Evolutionary conservation across 257 asterid genomes (phyloP), one percentile per base, ranked within the genome.

Genomic region (Lavandula angustifolia): DNA sequence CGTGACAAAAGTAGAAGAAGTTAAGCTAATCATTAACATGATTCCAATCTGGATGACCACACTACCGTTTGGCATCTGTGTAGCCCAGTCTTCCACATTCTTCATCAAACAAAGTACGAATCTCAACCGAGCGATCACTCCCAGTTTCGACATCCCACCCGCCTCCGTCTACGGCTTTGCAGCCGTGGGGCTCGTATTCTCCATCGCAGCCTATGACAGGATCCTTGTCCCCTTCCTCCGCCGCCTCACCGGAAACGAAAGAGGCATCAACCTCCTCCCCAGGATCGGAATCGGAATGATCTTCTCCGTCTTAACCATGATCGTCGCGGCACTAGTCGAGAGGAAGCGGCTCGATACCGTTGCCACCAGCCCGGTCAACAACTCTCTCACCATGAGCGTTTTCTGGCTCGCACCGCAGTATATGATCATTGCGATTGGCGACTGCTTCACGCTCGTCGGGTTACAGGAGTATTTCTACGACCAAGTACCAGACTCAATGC

Each of bases 401-500:
- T 82, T 85, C 41, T 87, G 97, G 97, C 56, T 91, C n/a, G 86
- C 83, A 0, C 97, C 97, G 0, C 96, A 91, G 29, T 87, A 75
- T 43, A 0, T 87, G 1, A 81, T 84, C 0, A 69, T 91, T 4
- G 96, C 86, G 0, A 51, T 84, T 0, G 95, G 79, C 0, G 96
- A 91, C 58, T 82, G 84, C 33, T 91, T 87, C 69, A 62, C 91
- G 2, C 66, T 91, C 0, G 89, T 91, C 9, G 97, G 97, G 1
- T 46, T 91, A 71, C 96, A 91, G 59, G 96, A 91, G 77, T 91
- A 81, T 60, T 87, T 87, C 55, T 91, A 91, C 13, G 96, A 87
- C 27, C 96, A 91, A 63, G 92, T 91, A 3, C 97, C 96, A 0
- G 96, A 91, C 58, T 76, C 95, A 1, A 91, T 91, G 97, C 75